A percentile compares a stretch with the other conserved stretches of the same genome.
These are phyloP conservation scores for Ceratocystis cubensis DNA, from an alignment of 2,329 filamentous ascomycete species.

Conservation along the genomic window DNA sequence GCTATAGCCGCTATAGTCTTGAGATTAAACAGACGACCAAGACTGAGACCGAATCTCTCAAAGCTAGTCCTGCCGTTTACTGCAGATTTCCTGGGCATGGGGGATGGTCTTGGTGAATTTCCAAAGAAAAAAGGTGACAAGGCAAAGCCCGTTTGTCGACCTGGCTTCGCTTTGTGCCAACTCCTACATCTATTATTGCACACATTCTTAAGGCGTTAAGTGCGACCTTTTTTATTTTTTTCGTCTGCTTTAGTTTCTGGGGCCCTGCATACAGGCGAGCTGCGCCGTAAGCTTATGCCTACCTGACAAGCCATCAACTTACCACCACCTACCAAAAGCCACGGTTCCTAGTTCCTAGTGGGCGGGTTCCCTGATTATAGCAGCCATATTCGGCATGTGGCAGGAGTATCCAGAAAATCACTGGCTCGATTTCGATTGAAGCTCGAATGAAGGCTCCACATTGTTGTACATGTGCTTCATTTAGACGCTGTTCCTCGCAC, in stretches of 20 bases:
- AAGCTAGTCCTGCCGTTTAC: too few species aligned
- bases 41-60: too few species aligned
- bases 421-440: neutral
- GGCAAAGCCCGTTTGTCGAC: neutral
- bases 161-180: too few species aligned
- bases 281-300: constrained; percentile 7
- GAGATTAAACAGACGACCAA: neutral
- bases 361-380: neutral
- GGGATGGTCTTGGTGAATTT: neutral
- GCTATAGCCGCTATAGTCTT: constrained; percentile 2
- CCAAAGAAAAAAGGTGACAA: neutral
- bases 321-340: neutral
- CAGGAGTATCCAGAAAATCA: neutral
- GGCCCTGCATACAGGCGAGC: constrained; percentile 2
- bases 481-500: neutral
- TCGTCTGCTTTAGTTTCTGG: neutral
- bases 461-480: neutral
- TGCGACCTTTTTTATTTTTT: neutral
- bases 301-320: neutral
- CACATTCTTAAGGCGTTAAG: too few species aligned
- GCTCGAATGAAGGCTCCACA: neutral
- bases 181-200: too few species aligned
- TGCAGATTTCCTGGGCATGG: too few species aligned
- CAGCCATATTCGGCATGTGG: neutral
- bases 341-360: neutral